Evolutionary conservation across 352 stramenopile genomes (phyloP), one percentile per base, ranked within the genome.

Genomic region (Globisporangium iwayamae): DNA sequence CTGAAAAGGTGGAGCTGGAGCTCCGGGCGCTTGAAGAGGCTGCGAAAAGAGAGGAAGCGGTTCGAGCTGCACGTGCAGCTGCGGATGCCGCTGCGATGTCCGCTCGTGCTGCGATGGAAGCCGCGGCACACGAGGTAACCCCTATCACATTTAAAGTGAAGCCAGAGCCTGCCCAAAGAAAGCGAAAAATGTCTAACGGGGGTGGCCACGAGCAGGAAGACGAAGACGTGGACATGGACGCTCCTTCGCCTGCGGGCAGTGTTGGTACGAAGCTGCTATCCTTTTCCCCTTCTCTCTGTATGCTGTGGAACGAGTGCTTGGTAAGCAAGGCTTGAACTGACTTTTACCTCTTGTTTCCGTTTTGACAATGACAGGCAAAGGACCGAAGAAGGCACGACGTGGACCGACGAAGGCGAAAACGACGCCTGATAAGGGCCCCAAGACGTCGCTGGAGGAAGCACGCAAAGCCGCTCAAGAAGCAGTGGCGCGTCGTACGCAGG

Each of bases 401-500:
- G 75, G 73, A 38, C 71, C 73, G 36, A 68, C 36, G 30, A 92
- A 89, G 63, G 70, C 73, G 10, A 66, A 79, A 60, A 54, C 64
- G 60, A 63, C 56, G 30, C 46, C 54, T 18, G 54, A 62, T 52
- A 72, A 85, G 76, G 62, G 43, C 47, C 25, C 36, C 60, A 70
- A 68, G 45, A 85, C 83, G 74, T 76, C 78, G 18, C 48, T 91
- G 39, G 84, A 78, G 28, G 79, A 90, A 47, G 84, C 81, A 11
- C 76, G 82, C 41, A 79, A 78, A 41, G 82, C 81, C 22, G 84
- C 84, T n/a, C 83, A 89, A 60, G 79, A 88, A 34, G 82, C 89
- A n/a, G 76, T 91, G 11, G 79, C 87, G 38, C 74, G 76, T 38
- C 82, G 84, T 11, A 84, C 87, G 18, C 77, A 91, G 53, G 82